Evolutionary conservation across 2,329 filamentous ascomycete genomes (phyloP).

Genomic region (Stromatinia cepivora): DNA sequence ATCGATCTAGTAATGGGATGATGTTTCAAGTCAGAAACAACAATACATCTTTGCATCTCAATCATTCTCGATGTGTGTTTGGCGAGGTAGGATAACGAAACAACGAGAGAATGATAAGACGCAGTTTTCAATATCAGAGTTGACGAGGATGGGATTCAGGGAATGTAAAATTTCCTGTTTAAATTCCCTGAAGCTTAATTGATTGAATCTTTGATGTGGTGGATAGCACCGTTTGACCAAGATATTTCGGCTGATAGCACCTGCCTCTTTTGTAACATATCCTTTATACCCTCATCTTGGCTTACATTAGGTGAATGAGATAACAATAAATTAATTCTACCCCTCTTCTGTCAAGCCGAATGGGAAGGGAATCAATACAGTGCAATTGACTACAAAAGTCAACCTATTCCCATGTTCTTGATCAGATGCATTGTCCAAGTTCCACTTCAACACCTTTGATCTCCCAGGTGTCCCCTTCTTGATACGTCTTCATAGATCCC

Average conservation of each 20-base stretch:
- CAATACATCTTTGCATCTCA: neutral
- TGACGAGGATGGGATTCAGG: neutral
- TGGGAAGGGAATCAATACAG: neutral
- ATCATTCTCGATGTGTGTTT: neutral
- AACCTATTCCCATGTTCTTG: neutral
- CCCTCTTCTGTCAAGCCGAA: conserved; percentile 3
- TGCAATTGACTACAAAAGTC: neutral
- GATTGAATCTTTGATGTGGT: neutral
- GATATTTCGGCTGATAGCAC: conserved; percentile 2
- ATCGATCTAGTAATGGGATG: neutral
- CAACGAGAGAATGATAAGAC: neutral
- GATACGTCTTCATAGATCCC: neutral
- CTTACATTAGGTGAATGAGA: conserved; percentile 18
- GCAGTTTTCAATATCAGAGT: neutral
- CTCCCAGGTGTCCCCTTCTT: neutral
- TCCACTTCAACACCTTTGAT: neutral
- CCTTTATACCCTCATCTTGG: conserved; percentile 2
- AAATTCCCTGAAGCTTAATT: neutral
- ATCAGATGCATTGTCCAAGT: neutral
- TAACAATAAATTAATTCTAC: neutral
- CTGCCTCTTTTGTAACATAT: conserved; percentile 18
- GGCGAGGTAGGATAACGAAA: neutral
- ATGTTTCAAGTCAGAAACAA: neutral
- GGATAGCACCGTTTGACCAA: conserved; percentile 11
- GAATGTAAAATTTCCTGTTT: too few relatives aligned